Evolutionary conservation across 768 basidiomycete genomes (phyloP).

Genomic region (Phylloporus arenicola): DNA sequence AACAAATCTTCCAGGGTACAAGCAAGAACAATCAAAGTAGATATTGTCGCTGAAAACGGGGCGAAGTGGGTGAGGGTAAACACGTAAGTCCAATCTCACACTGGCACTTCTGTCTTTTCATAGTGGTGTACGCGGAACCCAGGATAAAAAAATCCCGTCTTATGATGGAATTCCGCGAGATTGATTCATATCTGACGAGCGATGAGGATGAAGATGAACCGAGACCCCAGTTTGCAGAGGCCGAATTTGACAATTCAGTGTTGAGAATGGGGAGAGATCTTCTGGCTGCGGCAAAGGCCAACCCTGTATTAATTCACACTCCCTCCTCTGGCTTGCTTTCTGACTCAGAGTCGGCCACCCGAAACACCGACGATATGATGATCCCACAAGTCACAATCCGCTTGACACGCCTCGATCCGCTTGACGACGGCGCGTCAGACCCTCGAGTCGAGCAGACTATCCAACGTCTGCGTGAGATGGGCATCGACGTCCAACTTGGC

Average conservation of each 20-base stretch:
- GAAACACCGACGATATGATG: constrained; percentile 9
- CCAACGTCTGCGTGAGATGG: constrained; percentile 50
- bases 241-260: constrained; percentile 66
- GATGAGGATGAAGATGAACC: constrained; percentile 42
- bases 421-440: constrained; percentile 33
- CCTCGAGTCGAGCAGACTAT: constrained; percentile 61
- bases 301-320: constrained; percentile 38
- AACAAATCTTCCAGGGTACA: background rate
- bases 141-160: constrained; percentile 77
- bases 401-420: constrained; percentile 62
- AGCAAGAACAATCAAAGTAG: constrained; percentile 54
- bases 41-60: constrained; percentile 74
- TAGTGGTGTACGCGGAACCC: background rate
- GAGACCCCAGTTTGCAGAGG: constrained; percentile 41
- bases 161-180: constrained; percentile 75
- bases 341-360: constrained; percentile 6
- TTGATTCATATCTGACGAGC: constrained; percentile 69
- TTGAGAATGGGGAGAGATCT: constrained; percentile 67
- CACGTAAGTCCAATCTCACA: constrained; percentile 51
- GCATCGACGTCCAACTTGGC: constrained; percentile 63
- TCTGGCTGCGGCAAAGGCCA: constrained; percentile 54
- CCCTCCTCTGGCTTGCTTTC: constrained; percentile 2
- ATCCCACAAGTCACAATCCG: constrained; percentile 53
- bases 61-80: constrained; percentile 79
- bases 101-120: background rate